Percentiles rank a stretch among this genome's conserved stretches.
Evolutionary conservation across 768 basidiomycete species (phyloP).

Genomic region (Amanita subjunquillea): DNA sequence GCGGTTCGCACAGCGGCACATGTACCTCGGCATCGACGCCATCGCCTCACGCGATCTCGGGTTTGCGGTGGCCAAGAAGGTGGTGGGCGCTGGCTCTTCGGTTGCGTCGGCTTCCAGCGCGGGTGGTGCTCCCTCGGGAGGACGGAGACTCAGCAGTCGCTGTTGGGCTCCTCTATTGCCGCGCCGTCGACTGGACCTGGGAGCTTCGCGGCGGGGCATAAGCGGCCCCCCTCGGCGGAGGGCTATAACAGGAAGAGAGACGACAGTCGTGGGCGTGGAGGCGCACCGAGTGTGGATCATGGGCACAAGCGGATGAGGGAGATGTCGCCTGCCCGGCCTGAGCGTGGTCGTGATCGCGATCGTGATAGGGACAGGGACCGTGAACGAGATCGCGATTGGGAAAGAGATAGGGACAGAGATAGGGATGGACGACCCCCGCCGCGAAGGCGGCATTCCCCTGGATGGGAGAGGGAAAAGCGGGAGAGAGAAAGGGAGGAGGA

Average conservation of each 20-base stretch:
- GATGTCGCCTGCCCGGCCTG: slow-evolving; percentile 13
- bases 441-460: slow-evolving; percentile 35
- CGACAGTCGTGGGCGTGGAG: slow-evolving; percentile 13
- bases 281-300: slow-evolving; percentile 17
- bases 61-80: slow-evolving; percentile 44
- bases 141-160: slow-evolving; percentile 24
- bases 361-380: slow-evolving; percentile 10
- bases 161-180: slow-evolving; percentile 10
- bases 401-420: slow-evolving; percentile 9
- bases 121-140: slow-evolving; percentile 14
- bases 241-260: slow-evolving; percentile 19
- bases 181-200: background rate
- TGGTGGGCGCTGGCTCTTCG: slow-evolving; percentile 7
- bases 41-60: slow-evolving; percentile 88
- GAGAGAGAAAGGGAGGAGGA: slow-evolving; percentile 31
- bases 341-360: slow-evolving; percentile 4
- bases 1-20: slow-evolving; percentile 80
- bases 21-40: slow-evolving; percentile 75
- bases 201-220: slow-evolving; percentile 8
- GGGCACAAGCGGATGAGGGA: slow-evolving; percentile 25
- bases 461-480: slow-evolving; percentile 37
- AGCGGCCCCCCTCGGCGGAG: slow-evolving; percentile 26
- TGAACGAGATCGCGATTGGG: slow-evolving; percentile 18
- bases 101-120: background rate
- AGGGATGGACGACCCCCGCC: slow-evolving; percentile 8